phyloP scores from a whole-genome alignment of 768 basidiomycete species.

The Hirschioporus abietinus region DNA sequence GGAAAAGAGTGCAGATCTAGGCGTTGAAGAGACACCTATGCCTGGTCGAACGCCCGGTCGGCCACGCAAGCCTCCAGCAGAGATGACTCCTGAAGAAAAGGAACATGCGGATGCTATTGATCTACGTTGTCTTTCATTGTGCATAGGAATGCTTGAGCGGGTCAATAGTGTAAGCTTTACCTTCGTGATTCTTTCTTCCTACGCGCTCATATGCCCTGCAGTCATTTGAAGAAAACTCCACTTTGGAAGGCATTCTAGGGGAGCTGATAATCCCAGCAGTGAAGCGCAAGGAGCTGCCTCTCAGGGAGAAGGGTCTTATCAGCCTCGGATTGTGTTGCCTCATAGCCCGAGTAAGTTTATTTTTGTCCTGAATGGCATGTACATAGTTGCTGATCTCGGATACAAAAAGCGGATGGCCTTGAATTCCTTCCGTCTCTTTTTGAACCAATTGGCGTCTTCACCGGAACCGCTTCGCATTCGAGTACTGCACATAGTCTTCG shows the following conservation, averaged over 20 bases:
- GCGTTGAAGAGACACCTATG: slow-evolving; percentile 25
- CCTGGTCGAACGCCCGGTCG: slow-evolving; percentile 18
- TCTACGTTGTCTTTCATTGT: slow-evolving; percentile 67
- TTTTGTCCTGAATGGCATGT: slow-evolving; percentile 12
- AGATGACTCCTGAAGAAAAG: slow-evolving; percentile 57
- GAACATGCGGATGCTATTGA: slow-evolving; percentile 58
- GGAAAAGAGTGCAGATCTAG: slow-evolving; percentile 26
- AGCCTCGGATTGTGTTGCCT: slow-evolving; percentile 70
- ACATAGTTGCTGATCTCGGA: slow-evolving; percentile 4
- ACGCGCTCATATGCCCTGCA: slow-evolving; percentile 29
- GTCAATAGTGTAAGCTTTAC: slow-evolving; percentile 65
- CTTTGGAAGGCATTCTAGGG: slow-evolving; percentile 58
- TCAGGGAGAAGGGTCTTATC: slow-evolving; percentile 63
- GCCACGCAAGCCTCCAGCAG: slow-evolving; percentile 29
- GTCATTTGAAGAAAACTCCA: slow-evolving; percentile 65
- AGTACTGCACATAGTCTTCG: slow-evolving; percentile 79
- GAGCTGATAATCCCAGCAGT: slow-evolving; percentile 94
- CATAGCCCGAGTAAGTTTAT: slow-evolving; percentile 36
- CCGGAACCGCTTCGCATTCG: slow-evolving; percentile 62
- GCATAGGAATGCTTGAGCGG: slow-evolving; percentile 80
- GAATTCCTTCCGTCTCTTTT: slow-evolving; percentile 74
- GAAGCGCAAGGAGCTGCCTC: slow-evolving; percentile 74
- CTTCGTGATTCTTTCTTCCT: neutral
- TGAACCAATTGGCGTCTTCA: slow-evolving; percentile 61
- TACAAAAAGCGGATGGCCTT: slow-evolving; percentile 33